Evolutionary conservation across 257 asterid genomes (phyloP), one percentile per base, ranked within the genome.

Genomic region (Striga asiatica): DNA sequence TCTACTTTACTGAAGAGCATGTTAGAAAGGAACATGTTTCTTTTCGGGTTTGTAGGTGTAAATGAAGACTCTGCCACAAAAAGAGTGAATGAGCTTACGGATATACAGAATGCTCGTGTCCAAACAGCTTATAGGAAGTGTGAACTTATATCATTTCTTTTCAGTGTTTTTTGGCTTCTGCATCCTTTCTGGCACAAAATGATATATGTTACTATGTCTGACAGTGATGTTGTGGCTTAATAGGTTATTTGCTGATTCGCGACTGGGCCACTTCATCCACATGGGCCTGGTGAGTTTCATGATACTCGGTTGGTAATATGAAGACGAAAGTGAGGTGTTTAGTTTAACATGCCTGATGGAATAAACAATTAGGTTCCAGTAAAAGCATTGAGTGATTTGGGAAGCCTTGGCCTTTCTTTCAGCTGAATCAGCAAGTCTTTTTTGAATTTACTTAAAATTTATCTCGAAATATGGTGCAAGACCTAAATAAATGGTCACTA

Each of bases 1-100:
- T 58, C 77, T 58, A 69, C 71, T 69, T 58, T 88, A 62, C 72
- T 84, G 69, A 88, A 77, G 60, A 66, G 63, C 52, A 88, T 92
- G 95, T 62, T 84, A 20, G 84, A 82, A 48, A 80, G 55, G 42
- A 82, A 81, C 67, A 64, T 79, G 74, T 88, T 87, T 74, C 93
- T 91, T 54, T 82, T 81, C 48, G 95, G 98, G 38, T 74, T 35
- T 46, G 81, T 83, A 60, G 94, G 84, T 61, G 76, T 67, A 14
- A 73, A 48, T 65, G 91, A 82, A 68, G 81, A 78, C 64, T 82
- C 91, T 54, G 77, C 68, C 13, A 71, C 79, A 8, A 85, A 80
- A 68, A 89, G 83, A 68, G 70, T 84, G 32, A 78, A 77, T 54
- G 89, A 82, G 68, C 82, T 87, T 29, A 70, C 84, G 0, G 84